Conservation (phyloP, 768 basidiomycete species). For the Austroboletus eburneus region DNA sequence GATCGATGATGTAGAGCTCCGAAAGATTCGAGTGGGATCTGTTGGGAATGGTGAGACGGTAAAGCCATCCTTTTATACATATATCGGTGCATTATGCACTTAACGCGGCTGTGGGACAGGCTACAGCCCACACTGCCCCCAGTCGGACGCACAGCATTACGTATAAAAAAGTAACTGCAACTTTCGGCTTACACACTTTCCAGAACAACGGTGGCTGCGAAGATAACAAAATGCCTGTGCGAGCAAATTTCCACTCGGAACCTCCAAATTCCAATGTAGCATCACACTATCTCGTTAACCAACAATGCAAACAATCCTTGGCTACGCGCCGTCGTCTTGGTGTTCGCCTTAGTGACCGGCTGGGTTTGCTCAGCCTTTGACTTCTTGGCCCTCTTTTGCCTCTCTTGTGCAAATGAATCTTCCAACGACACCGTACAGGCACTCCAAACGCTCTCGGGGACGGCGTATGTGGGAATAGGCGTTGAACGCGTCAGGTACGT, state of each 20-base stretch:
- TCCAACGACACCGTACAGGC: slow-evolving; percentile 46
- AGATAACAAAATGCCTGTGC: too few relatives aligned
- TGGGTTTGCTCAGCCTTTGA: slow-evolving; percentile 17
- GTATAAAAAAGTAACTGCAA: too few relatives aligned
- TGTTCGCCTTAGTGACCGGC: slow-evolving; percentile 20
- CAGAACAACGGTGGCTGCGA: too few relatives aligned
- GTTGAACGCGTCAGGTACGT: slow-evolving; percentile 37
- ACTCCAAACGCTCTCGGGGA: slow-evolving; percentile 40
- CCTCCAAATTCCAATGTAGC: not conserved
- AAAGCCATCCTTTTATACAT: too few relatives aligned
- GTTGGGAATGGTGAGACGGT: too few relatives aligned
- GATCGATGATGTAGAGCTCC: not conserved
- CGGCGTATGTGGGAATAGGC: slow-evolving; percentile 14
- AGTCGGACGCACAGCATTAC: too few relatives aligned
- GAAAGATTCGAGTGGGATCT: not conserved
- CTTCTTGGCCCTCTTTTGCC: slow-evolving; percentile 42
- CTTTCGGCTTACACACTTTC: too few relatives aligned
- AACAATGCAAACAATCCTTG: slow-evolving; percentile 40
- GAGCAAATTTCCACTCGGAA: not conserved
- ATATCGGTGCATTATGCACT: too few relatives aligned
- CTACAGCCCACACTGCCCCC: too few relatives aligned
- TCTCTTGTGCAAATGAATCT: slow-evolving; percentile 47
- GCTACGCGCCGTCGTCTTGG: slow-evolving; percentile 11
- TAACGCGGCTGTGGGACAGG: too few relatives aligned
- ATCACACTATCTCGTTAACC: slow-evolving; percentile 35